Percentiles rank a stretch among this genome's conserved stretches.
These are phyloP conservation scores for Dictyostelium intermedium DNA, from an alignment of 78 protist species.

Conservation along the genomic window DNA sequence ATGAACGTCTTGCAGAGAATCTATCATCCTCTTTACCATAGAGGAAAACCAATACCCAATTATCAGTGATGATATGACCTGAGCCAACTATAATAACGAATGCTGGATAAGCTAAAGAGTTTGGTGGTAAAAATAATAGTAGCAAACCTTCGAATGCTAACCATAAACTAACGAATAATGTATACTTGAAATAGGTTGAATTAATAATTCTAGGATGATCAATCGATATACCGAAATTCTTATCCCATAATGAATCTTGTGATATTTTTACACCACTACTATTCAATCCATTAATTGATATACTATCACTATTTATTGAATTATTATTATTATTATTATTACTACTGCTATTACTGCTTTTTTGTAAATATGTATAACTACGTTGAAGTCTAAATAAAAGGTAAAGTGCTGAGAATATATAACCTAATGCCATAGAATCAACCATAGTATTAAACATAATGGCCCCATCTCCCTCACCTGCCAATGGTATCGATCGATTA, in stretches of 20 bases:
- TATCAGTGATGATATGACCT: slow-evolving; percentile 52
- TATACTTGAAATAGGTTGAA: slow-evolving; percentile 55
- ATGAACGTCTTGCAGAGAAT: slow-evolving; percentile 61
- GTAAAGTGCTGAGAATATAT: slow-evolving; percentile 58
- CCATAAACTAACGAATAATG: slow-evolving; percentile 66
- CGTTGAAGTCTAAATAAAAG: slow-evolving; percentile 56
- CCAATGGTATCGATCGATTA: neutral
- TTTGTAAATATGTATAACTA: slow-evolving; percentile 55
- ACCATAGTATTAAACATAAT: slow-evolving; percentile 27
- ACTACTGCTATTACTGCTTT: neutral
- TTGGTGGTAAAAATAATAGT: slow-evolving; percentile 50
- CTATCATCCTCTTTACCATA: slow-evolving; percentile 66
- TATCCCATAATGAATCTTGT: slow-evolving; percentile 25
- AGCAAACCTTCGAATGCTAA: slow-evolving; percentile 48
- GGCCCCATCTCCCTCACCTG: slow-evolving; percentile 13
- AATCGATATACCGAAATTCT: slow-evolving; percentile 44
- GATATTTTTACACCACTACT: neutral
- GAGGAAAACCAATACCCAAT: slow-evolving; percentile 51
- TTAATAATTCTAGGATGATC: slow-evolving; percentile 50
- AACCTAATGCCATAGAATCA: slow-evolving; percentile 65
- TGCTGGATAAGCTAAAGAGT: slow-evolving; percentile 36
- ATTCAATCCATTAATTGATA: neutral
- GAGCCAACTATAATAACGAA: slow-evolving; percentile 6
- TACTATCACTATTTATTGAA: neutral
- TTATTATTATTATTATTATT: neutral